These are phyloP conservation scores for Clonostachys solani DNA, from an alignment of 2,329 filamentous ascomycete species.

Conservation along the genomic window DNA sequence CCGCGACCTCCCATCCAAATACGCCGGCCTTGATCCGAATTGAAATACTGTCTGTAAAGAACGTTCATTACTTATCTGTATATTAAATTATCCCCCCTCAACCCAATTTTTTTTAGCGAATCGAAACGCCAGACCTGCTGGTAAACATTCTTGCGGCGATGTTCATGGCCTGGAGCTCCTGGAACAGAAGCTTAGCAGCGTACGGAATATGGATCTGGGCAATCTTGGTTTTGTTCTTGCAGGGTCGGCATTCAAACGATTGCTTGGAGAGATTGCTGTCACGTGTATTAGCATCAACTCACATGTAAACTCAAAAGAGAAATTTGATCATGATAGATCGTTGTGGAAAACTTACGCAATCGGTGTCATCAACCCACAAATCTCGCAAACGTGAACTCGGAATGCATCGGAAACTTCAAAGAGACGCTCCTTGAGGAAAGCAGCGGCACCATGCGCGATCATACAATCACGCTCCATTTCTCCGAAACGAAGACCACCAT, in stretches of 20 bases:
- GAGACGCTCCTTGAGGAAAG: slow-evolving; percentile 94
- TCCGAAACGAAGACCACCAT: slow-evolving; percentile 98
- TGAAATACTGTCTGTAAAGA: slow-evolving; percentile 3
- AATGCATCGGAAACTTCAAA: slow-evolving; percentile 98
- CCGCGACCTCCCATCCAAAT: no score
- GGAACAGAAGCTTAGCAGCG: slow-evolving; percentile 95
- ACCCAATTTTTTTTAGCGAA: slow-evolving; percentile 42
- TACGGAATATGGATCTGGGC: slow-evolving; percentile 98
- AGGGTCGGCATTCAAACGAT: slow-evolving; percentile 93
- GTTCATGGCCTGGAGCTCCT: slow-evolving; percentile 97
- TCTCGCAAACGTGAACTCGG: slow-evolving; percentile 96
- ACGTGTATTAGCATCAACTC: slow-evolving; percentile 22
- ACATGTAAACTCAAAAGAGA: neutral
- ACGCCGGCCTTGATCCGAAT: no score
- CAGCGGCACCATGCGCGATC: slow-evolving; percentile 98
- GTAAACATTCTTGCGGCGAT: slow-evolving; percentile 98
- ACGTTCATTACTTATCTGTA: neutral
- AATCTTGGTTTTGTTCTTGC: slow-evolving; percentile 99
- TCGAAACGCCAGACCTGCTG: slow-evolving; percentile 70
- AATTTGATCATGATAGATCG: neutral
- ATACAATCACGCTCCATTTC: slow-evolving; percentile 99
- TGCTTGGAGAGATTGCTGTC: slow-evolving; percentile 86
- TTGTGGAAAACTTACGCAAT: slow-evolving; percentile 73
- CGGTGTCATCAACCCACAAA: slow-evolving; percentile 97
- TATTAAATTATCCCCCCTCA: neutral